Evolutionary conservation across 2,329 filamentous ascomycete genomes (phyloP), one percentile per base, ranked within the genome.

Genomic region (Colletotrichum sp.): DNA sequence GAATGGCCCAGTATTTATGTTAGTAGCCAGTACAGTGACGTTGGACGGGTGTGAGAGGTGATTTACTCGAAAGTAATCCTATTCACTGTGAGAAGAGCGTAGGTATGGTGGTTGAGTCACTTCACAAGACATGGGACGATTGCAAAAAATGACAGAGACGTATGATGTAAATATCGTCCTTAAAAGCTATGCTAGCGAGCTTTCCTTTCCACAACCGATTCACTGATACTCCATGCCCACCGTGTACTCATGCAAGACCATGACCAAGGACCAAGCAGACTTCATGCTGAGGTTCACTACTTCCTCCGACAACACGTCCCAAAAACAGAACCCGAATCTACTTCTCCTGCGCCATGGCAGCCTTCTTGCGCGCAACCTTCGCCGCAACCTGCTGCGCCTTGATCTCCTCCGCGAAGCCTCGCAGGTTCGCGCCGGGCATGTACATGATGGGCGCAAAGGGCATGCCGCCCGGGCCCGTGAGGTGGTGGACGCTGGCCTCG

Each of bases 191-290:
- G 18, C 18, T 21, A 13, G 43, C 10, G 43, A 48, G 5, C 1
- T 21, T 1, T 3, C 6, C 2, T 2, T 48, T 48, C n/a, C n/a
- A 2, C 9, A 4, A 21, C n/a, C 43, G 2, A 21, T 48, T 48
- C 43, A 48, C 18, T 21, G n/a, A 48, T 48, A n/a, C 18, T 2
- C 10, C 6, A 4, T 13, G 10, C 4, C 6, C n/a, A 13, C 43
- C n/a, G 10, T 13, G n/a, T 21, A 3, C 10, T 21, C n/a, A 48
- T 4, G 43, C 10, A 48, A 21, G 3, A 48, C 18, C 28, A 28
- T 9, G 28, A 28, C 7, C 26, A 7, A 28, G 6, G 28, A 28
- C 28, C 28, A 28, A 28, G 28, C 28, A 28, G 26, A 28, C 26
- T 26, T 26, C 24, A 26, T 26, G 24, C 24, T 26, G 24, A 26